Evolutionary conservation across 108 stramenopile genomes (phyloP).

Genomic region (Aurantiochytrium sp.): DNA sequence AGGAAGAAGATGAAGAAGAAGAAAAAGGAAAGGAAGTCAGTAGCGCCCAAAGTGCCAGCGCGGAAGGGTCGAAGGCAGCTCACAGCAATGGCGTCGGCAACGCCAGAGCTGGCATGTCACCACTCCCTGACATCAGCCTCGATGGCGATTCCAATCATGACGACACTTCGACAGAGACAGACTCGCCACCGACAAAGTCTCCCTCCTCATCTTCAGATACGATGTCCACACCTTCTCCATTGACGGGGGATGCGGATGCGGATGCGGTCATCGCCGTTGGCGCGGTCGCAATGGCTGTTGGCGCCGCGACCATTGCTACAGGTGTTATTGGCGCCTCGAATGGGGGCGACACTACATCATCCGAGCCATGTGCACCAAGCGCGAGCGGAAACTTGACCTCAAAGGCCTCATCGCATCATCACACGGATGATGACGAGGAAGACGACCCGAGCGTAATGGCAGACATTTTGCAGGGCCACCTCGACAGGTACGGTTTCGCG

Average conservation of each 20-base stretch:
- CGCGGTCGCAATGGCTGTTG: background rate
- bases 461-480: background rate
- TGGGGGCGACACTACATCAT: background rate
- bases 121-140: background rate
- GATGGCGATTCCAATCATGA: background rate
- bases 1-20: background rate
- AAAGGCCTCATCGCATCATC: background rate
- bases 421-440: background rate
- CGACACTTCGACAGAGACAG: too few relatives aligned
- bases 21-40: background rate
- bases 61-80: background rate
- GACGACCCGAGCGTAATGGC: background rate
- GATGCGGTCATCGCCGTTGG: background rate
- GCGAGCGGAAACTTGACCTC: background rate
- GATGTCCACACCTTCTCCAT: background rate
- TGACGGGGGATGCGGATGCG: background rate
- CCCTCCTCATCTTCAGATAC: background rate
- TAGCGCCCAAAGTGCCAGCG: background rate
- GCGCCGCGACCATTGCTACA: background rate
- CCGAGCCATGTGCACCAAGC: background rate
- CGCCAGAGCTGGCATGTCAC: background rate
- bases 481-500: background rate
- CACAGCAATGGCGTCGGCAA: background rate
- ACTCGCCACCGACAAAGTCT: too few relatives aligned
- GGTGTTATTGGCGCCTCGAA: background rate